Evolutionary conservation across 2,329 filamentous ascomycete genomes (phyloP), one percentile per base, ranked within the genome.

Genomic region (Alternaria sp.): DNA sequence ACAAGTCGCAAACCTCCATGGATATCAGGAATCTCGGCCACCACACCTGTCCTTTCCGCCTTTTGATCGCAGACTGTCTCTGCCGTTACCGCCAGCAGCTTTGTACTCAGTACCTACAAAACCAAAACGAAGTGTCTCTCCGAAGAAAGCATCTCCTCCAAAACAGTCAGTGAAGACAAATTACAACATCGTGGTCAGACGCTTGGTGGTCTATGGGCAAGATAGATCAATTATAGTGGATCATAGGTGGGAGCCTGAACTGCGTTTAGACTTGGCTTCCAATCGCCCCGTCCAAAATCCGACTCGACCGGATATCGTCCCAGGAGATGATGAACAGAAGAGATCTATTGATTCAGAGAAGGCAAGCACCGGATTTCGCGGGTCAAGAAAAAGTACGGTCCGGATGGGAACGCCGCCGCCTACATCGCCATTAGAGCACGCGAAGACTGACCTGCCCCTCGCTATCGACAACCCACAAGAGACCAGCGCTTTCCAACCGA

Each of bases 81-180:
- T 62, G 44, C 61, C 66, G 26, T 47, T 63, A 21, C 75, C 73
- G 18, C 70, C 71, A 30, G 56, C 69, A 23, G 74, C 54, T 4
- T 47, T 71, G 2, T 75, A 72, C 43, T 69, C 64, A 18, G 71
- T 70, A 23, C 63, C 71, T 23, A 61, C 58, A 6, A 71, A 70
- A 37, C 65, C 69, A 11, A 61, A 59, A 49, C 23, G 37, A 37
- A 64, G 51, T 25, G 6, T 46, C 6, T 63, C 58, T 50, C 41
- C 62, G 4, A 20, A 21, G 6, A 67, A 72, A 46, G 7, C 20
- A 12, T 26, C 28, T 33, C 21, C 15, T 25, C 21, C 54, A 18
- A 28, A 21, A 26, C n/a, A 55, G 10, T 1, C 15, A 8, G 21
- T 50, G 7, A 46, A 44, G 12, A 14, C 30, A 30, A 41, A 9